Evolutionary conservation across 108 stramenopile species (phyloP), one percentile per base, ranked within the genome.

Genomic region (Thalassiosira profunda): DNA sequence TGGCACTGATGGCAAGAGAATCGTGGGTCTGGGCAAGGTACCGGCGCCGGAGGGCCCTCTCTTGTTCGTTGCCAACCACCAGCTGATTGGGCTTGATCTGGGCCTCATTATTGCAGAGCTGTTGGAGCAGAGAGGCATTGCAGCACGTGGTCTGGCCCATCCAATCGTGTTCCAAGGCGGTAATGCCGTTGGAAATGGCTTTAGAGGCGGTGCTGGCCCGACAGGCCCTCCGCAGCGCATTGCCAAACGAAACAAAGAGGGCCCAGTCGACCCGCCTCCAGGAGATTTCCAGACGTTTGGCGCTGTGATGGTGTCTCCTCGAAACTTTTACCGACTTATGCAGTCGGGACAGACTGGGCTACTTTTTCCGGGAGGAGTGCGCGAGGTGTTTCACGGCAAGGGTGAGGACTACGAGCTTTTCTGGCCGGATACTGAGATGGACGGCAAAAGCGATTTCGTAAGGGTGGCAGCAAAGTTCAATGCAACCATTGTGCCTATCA

Each of bases 361-460:
- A 34, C 85, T 98, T 9, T 98, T 94, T 65, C 98, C 98, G 10
- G 98, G 98, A 33, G 98, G 98, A 29, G 95, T 88, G 0, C 47
- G 80, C 18, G 96, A 98, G 70, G 95, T 87, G 0, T 80, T 86
- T n/a, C 91, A 96, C 36, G 82, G 89, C 7, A 80, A 86, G 61
- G 78, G 80, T 44, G 92, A 96, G 69, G 89, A 81, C 21, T 96
- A 98, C 66, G 54, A 93, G 56, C 65, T 98, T 21, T 95, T 94
- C 59, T 98, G 98, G 97, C 96, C 96, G 0, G 89, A 90, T 44
- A n/a, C n/a, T n/a, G n/a, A n/a, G n/a, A n/a, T n/a, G n/a, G n/a
- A n/a, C n/a, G n/a, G n/a, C n/a, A 90, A 90, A 73, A 69, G 75
- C 20, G 98, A 98, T 54, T 98, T 98, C 76, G 94, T 98, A 6